A percentile compares a stretch with the other conserved stretches of the same genome.
These are phyloP conservation scores for Cyamopsis tetragonoloba DNA, from an alignment of 306 rosid genomes.

Conservation along the genomic window DNA sequence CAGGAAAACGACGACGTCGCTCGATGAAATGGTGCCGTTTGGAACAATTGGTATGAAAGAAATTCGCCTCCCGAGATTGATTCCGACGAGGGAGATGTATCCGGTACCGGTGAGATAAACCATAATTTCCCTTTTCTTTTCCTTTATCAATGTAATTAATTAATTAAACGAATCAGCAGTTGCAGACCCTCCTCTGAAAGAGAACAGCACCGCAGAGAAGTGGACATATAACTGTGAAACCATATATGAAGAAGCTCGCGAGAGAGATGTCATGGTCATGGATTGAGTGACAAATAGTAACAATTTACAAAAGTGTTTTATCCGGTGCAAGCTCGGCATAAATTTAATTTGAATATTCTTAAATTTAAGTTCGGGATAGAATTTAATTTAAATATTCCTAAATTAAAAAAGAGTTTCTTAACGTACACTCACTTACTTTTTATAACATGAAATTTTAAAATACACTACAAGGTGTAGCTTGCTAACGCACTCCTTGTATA, in stretches of 20 bases:
- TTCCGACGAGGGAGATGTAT: not conserved
- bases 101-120: conserved; percentile 17
- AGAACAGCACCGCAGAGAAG: not conserved
- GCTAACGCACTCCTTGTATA: too few species aligned
- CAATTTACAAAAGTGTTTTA: too few species aligned
- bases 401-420: too few species aligned
- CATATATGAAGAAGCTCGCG: not conserved
- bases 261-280: too few species aligned
- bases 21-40: conserved; percentile 14
- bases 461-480: too few species aligned
- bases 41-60: not conserved
- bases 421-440: too few species aligned
- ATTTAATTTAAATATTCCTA: too few species aligned
- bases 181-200: not conserved
- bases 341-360: too few species aligned
- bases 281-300: not conserved
- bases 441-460: too few species aligned
- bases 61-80: conserved; percentile 25
- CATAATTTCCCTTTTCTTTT: conserved; percentile 14
- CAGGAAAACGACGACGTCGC: conserved; percentile 19
- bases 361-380: too few species aligned
- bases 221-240: not conserved
- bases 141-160: not conserved
- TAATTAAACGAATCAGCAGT: not conserved
- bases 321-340: too few species aligned